A percentile compares a stretch with the other conserved stretches of the same genome.
Conservation (phyloP, 2,329 filamentous ascomycete genomes). For the Curvularia hawaiiensis region DNA sequence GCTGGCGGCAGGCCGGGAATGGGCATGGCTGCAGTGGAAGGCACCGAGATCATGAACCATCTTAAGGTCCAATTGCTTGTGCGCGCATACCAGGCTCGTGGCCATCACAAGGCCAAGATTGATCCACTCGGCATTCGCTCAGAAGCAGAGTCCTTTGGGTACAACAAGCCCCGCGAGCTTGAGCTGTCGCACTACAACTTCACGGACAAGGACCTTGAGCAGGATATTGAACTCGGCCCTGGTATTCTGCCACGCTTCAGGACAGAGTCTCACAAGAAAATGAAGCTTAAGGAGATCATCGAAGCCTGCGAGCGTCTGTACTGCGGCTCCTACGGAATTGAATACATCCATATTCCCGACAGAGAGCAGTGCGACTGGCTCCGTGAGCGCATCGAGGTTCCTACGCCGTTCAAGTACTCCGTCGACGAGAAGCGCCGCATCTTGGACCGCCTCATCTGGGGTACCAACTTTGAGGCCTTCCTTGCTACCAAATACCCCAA, state of each 20-base stretch:
- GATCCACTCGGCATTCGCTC: slow-evolving; percentile 94
- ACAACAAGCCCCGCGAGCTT: slow-evolving; percentile 88
- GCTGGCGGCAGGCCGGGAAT: slow-evolving; percentile 73
- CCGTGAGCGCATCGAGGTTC: slow-evolving; percentile 90
- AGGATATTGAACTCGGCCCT: slow-evolving; percentile 88
- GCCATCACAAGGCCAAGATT: slow-evolving; percentile 97
- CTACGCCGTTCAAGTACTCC: slow-evolving; percentile 94
- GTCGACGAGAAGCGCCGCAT: slow-evolving; percentile 98
- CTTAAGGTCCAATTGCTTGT: slow-evolving; percentile 97
- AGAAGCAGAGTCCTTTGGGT: slow-evolving; percentile 81
- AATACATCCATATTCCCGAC: slow-evolving; percentile 99
- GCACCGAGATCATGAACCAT: slow-evolving; percentile 90
- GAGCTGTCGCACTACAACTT: slow-evolving; percentile 94
- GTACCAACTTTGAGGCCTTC: slow-evolving; percentile 95
- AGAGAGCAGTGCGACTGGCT: slow-evolving; percentile 98
- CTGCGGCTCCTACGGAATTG: slow-evolving; percentile 95
- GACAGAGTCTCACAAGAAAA: slow-evolving; percentile 86
- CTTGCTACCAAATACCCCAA: slow-evolving; percentile 98
- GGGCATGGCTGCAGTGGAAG: slow-evolving; percentile 68
- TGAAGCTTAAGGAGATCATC: slow-evolving; percentile 95
- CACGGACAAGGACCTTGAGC: slow-evolving; percentile 89
- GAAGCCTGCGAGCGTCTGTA: slow-evolving; percentile 93
- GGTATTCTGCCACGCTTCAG: slow-evolving; percentile 96
- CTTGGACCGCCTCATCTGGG: slow-evolving; percentile 97
- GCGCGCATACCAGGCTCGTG: slow-evolving; percentile 95